These are phyloP conservation scores for Candida sithepensis DNA, from an alignment of 805 yeast species.

Conservation along the genomic window DNA sequence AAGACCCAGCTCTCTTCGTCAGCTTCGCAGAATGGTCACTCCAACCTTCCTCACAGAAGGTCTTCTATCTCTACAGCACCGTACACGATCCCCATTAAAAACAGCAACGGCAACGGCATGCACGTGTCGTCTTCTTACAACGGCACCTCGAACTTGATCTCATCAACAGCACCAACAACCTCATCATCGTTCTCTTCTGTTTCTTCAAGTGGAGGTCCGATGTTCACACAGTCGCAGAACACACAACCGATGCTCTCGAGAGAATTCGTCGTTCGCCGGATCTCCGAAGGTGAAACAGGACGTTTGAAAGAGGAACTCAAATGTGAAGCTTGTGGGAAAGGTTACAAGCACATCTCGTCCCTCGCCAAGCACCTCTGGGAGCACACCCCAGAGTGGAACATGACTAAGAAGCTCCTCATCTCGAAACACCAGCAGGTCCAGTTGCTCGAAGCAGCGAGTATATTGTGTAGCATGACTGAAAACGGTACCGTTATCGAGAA, in stretches of 20 bases:
- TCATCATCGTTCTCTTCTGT: constrained; percentile 16
- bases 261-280: constrained; percentile 77
- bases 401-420: constrained; percentile 73
- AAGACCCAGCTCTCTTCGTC: not conserved
- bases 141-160: constrained; percentile 8
- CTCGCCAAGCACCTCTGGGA: constrained; percentile 90
- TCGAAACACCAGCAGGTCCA: constrained; percentile 90
- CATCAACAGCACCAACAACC: constrained; percentile 20
- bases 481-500: constrained; percentile 11
- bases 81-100: constrained; percentile 32
- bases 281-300: constrained; percentile 84
- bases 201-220: constrained; percentile 26
- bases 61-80: constrained; percentile 37
- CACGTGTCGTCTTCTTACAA: not conserved
- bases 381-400: constrained; percentile 92
- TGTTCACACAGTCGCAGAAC: not conserved
- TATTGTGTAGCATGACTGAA: constrained; percentile 71
- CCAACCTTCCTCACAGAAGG: constrained; percentile 27
- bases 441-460: constrained; percentile 72
- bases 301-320: constrained; percentile 77
- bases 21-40: constrained; percentile 1
- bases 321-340: constrained; percentile 91
- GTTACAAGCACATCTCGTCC: constrained; percentile 85
- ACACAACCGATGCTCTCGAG: constrained; percentile 40
- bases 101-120: constrained; percentile 4